phyloP scores from a whole-genome alignment of 495 filamentous ascomycete genomes.

The Diplogelasinospora grovesii region DNA sequence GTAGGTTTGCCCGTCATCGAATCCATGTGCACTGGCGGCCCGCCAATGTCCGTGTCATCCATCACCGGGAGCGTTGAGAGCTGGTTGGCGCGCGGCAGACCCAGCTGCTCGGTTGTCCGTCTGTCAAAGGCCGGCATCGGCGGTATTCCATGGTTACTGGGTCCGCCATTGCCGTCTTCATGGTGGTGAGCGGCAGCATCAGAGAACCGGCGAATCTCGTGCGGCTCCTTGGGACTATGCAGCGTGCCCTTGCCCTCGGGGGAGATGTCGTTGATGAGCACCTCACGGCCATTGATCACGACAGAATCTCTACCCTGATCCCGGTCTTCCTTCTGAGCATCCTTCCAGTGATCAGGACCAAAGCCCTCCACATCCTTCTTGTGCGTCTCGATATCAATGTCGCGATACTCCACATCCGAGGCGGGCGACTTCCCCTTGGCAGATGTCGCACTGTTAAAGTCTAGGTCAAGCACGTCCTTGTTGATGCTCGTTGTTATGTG shows the following conservation, averaged over 20 bases:
- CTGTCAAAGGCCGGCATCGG: conserved; percentile 44
- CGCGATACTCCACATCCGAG: conserved; percentile 2
- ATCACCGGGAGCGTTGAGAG: conserved; percentile 57
- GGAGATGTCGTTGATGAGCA: conserved; percentile 52
- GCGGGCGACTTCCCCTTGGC: conserved; percentile 34
- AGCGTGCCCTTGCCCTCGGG: conserved; percentile 56
- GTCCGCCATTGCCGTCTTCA: conserved; percentile 18
- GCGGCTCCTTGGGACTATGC: conserved; percentile 38
- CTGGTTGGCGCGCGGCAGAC: conserved; percentile 54
- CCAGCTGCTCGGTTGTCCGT: conserved; percentile 48
- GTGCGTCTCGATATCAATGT: conserved; percentile 52
- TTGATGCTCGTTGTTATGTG: conserved; percentile 63
- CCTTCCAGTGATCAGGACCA: conserved; percentile 63
- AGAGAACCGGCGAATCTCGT: conserved; percentile 14
- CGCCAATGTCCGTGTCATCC: conserved; percentile 77
- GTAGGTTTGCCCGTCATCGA: conserved; percentile 27
- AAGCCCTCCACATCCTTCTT: conserved; percentile 70
- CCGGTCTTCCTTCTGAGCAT: conserved; percentile 46
- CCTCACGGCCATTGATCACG: conserved; percentile 56
- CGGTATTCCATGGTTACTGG: conserved; percentile 39
- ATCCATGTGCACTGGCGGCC: conserved; percentile 48
- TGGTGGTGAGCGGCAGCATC: conserved; percentile 7
- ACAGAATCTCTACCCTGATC: conserved; percentile 61
- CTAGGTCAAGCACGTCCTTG: conserved; percentile 72
- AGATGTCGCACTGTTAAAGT: conserved; percentile 55